These are phyloP conservation scores for Scytalidium sp. DNA, from an alignment of 2,329 filamentous ascomycete species.

Conservation along the genomic window DNA sequence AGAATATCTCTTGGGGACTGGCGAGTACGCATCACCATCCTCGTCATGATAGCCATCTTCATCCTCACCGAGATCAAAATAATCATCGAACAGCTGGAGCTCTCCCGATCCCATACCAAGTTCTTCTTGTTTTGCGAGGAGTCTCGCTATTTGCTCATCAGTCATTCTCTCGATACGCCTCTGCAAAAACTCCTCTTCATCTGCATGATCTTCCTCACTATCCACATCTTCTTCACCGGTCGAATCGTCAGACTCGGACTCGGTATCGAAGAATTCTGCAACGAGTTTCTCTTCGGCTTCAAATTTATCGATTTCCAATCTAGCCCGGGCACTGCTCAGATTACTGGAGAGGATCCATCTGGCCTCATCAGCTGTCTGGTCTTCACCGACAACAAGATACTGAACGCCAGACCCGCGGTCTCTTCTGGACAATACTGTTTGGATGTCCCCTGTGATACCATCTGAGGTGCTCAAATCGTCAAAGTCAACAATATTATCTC, in stretches of 20 bases:
- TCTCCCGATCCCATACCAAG: constrained; percentile 60
- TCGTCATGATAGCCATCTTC: constrained; percentile 12
- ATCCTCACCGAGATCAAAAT: constrained; percentile 29
- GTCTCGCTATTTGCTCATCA: constrained; percentile 60
- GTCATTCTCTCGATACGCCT: constrained; percentile 43
- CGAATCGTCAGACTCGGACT: constrained; percentile 20
- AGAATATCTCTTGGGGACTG: not conserved
- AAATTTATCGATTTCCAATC: constrained; percentile 29
- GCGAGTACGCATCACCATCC: not conserved
- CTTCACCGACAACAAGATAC: constrained; percentile 48
- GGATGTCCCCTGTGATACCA: constrained; percentile 38
- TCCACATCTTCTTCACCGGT: constrained; percentile 28
- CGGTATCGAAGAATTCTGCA: constrained; percentile 19
- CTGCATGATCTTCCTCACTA: constrained; percentile 36
- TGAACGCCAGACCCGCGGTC: constrained; percentile 40
- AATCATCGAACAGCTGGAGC: constrained; percentile 52
- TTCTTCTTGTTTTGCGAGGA: constrained; percentile 60
- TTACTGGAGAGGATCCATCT: constrained; percentile 41
- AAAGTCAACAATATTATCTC: constrained; percentile 41
- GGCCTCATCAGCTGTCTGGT: constrained; percentile 41
- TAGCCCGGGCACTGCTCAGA: constrained; percentile 27
- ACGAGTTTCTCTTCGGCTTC: constrained; percentile 29
- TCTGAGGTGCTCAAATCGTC: constrained; percentile 48
- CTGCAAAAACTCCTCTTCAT: constrained; percentile 34
- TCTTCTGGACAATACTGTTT: constrained; percentile 41